Evolutionary conservation across 208 protist species (phyloP).

Genomic region (Porcisia hertigi): DNA sequence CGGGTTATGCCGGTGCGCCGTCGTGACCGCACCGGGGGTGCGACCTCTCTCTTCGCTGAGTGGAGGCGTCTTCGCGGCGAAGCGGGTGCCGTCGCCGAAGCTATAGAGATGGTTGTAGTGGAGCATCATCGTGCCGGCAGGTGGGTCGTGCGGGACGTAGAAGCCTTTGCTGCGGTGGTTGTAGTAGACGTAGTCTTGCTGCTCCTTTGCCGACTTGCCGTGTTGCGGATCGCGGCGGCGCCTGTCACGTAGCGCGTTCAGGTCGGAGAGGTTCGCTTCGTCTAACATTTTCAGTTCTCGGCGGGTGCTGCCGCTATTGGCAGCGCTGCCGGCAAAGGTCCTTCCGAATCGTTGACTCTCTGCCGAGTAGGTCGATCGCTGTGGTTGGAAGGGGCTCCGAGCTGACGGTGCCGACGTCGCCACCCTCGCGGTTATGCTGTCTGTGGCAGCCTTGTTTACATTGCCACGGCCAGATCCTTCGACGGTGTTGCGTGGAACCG

Average conservation of each 20-base stretch:
- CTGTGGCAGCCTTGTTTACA: background rate
- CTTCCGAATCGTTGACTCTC: background rate
- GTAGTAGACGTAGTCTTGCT: constrained; percentile 77
- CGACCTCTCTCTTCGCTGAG: background rate
- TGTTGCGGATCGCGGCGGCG: constrained; percentile 55
- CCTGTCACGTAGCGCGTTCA: constrained; percentile 38
- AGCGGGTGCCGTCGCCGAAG: constrained; percentile 80
- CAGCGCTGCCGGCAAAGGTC: constrained; percentile 19
- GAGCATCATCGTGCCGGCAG: constrained; percentile 47
- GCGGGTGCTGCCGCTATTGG: constrained; percentile 38
- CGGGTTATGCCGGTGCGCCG: constrained; percentile 2
- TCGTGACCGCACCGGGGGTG: background rate
- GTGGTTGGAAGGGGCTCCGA: background rate
- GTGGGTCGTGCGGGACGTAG: constrained; percentile 71
- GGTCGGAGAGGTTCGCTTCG: constrained; percentile 38
- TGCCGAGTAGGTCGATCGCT: constrained; percentile 5
- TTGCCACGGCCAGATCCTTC: constrained; percentile 2
- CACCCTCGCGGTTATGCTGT: background rate
- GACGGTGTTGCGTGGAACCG: constrained; percentile 35
- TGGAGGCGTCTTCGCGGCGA: constrained; percentile 22
- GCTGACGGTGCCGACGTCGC: background rate
- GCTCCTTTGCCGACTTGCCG: constrained; percentile 31
- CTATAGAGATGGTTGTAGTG: constrained; percentile 88
- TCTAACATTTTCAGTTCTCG: constrained; percentile 68
- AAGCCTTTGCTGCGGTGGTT: constrained; percentile 87